These are phyloP conservation scores for Rhodotorula kratochvilovae DNA, from an alignment of 768 basidiomycete genomes.

Conservation along the genomic window DNA sequence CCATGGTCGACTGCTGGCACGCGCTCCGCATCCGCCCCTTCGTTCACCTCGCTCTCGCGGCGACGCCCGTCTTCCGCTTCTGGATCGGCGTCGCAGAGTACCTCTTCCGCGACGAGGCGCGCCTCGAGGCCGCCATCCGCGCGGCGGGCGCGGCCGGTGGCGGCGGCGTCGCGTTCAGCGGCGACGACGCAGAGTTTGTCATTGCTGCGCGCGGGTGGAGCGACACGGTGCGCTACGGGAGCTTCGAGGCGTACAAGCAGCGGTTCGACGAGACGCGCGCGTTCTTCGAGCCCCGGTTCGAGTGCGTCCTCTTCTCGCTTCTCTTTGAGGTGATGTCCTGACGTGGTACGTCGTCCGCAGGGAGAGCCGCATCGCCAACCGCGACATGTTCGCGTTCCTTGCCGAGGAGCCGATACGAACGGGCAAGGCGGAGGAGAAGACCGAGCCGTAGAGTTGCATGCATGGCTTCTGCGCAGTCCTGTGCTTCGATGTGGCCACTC, in stretches of 20 bases:
- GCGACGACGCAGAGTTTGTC: conserved; percentile 90
- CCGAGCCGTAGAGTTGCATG: neutral
- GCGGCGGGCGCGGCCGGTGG: conserved; percentile 75
- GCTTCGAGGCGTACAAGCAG: conserved; percentile 77
- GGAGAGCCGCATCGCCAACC: conserved; percentile 29
- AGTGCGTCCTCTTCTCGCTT: conserved; percentile 40
- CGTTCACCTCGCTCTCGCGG: conserved; percentile 83
- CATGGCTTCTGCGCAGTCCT: no score
- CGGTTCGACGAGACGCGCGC: conserved; percentile 71
- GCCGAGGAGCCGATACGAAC: conserved; percentile 27
- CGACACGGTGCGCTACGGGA: conserved; percentile 86
- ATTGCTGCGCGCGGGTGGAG: conserved; percentile 92
- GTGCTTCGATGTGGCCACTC: no score
- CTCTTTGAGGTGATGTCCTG: neutral
- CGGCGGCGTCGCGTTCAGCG: conserved; percentile 47
- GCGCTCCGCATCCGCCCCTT: conserved; percentile 79
- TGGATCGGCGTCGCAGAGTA: conserved; percentile 97
- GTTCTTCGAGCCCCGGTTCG: conserved; percentile 84
- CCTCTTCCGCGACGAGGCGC: conserved; percentile 66
- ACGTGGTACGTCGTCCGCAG: conserved; percentile 1
- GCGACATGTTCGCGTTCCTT: conserved; percentile 35
- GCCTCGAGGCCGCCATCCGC: conserved; percentile 66
- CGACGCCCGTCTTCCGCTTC: conserved; percentile 90
- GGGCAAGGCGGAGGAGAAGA: neutral
- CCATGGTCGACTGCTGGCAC: conserved; percentile 99